Conservation (phyloP, 2,329 filamentous ascomycete genomes). For the Aspergillus sp. region DNA sequence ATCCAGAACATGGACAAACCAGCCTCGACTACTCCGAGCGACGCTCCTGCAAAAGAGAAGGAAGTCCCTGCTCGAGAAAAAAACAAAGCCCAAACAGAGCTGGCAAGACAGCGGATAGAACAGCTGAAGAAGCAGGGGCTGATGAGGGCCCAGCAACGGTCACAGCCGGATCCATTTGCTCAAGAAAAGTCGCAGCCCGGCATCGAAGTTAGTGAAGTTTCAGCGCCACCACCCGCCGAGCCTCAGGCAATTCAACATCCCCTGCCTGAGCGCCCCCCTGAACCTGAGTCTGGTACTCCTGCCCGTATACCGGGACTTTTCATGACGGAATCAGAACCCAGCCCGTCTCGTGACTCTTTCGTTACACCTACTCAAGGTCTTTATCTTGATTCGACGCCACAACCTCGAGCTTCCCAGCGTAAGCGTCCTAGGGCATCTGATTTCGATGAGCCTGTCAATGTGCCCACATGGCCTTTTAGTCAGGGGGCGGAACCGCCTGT, state of each 20-base stretch:
- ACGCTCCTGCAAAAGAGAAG: constrained; percentile 17
- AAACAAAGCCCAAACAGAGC: constrained; percentile 65
- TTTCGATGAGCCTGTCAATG: constrained; percentile 54
- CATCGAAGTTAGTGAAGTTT: neutral
- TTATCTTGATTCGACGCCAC: constrained; percentile 13
- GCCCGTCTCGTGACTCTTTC: constrained; percentile 1
- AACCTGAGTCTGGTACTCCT: constrained; percentile 21
- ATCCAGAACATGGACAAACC: constrained; percentile 5
- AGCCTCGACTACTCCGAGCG: constrained; percentile 2
- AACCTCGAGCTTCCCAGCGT: constrained; percentile 23
- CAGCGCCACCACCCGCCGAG: constrained; percentile 3
- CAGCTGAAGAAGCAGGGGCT: constrained; percentile 57
- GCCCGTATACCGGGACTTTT: constrained; percentile 50
- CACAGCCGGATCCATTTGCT: constrained; percentile 8
- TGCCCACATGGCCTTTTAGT: constrained; percentile 59
- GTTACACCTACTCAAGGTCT: constrained; percentile 8
- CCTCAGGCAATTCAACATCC: constrained; percentile 27
- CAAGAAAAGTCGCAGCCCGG: constrained; percentile 5
- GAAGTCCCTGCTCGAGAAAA: constrained; percentile 36
- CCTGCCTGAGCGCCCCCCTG: constrained; percentile 32
- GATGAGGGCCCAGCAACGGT: constrained; percentile 33
- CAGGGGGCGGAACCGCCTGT: constrained; percentile 38
- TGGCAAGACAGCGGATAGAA: constrained; percentile 74
- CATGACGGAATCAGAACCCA: constrained; percentile 33
- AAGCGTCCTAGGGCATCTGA: constrained; percentile 67